Evolutionary conservation across 331 rosid genomes (phyloP).

Genomic region (Spiraea crenata): DNA sequence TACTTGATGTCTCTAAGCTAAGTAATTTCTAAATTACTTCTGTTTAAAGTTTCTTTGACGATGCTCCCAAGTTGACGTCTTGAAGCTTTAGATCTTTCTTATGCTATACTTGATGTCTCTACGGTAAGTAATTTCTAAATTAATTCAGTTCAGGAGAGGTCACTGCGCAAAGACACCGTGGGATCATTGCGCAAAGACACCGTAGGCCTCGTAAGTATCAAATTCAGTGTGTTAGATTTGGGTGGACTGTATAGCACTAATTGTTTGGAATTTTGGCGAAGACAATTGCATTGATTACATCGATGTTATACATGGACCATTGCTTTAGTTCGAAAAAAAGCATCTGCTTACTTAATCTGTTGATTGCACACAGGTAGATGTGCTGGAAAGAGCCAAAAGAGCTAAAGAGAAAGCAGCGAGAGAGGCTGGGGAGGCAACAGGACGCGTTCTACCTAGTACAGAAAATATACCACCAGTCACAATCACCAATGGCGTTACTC

Average conservation of each 20-base stretch:
- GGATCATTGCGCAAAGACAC: background rate
- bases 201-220: background rate
- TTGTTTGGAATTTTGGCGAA: background rate
- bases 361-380: conserved; percentile 62
- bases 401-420: conserved; percentile 88
- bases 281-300: background rate
- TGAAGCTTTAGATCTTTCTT: background rate
- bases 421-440: conserved; percentile 63
- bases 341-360: background rate
- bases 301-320: no score
- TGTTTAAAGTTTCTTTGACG: background rate
- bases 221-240: background rate
- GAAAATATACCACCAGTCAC: conserved; percentile 15
- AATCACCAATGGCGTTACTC: conserved; percentile 13
- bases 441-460: conserved; percentile 26
- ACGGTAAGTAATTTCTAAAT: background rate
- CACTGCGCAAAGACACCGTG: background rate
- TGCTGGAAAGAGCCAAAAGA: conserved; percentile 73
- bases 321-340: background rate
- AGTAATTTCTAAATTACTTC: background rate
- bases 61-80: background rate
- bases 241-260: background rate
- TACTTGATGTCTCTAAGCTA: background rate
- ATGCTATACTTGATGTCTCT: background rate
- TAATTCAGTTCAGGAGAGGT: background rate